Evolutionary conservation across 768 basidiomycete genomes (phyloP).

Genomic region (Lactarius trivialis): DNA sequence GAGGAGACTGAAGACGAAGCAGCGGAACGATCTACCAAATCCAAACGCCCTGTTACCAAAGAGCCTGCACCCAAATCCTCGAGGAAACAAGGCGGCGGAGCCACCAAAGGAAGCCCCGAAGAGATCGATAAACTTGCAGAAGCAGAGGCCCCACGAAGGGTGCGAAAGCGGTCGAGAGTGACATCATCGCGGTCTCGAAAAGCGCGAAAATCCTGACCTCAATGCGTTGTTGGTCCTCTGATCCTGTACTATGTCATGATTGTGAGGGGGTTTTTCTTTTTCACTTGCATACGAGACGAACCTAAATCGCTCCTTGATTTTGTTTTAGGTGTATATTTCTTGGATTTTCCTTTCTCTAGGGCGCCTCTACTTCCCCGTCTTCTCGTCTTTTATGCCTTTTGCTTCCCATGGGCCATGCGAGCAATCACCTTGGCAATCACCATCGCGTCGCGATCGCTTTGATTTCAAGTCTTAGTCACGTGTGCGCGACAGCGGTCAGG

Average conservation of each 20-base stretch:
- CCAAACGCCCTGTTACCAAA: conserved; percentile 1
- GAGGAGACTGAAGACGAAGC: conserved; percentile 14
- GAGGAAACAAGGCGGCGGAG: conserved; percentile 1
- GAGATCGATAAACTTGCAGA: conserved; percentile 5
- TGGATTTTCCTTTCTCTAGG: not conserved
- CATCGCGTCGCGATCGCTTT: conserved; percentile 14
- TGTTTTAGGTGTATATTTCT: conserved; percentile 13
- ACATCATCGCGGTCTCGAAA: conserved; percentile 19
- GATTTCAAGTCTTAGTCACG: conserved; percentile 14
- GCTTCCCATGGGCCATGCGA: conserved; percentile 10
- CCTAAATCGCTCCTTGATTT: not conserved
- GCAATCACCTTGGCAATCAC: not conserved
- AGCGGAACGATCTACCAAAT: not conserved
- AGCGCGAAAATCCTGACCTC: conserved; percentile 13
- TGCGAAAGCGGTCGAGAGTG: conserved; percentile 13
- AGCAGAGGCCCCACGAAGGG: conserved; percentile 9
- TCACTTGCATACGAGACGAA: not conserved
- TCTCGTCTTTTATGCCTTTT: not conserved
- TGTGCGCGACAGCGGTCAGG: conserved; percentile 8
- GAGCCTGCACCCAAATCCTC: not conserved
- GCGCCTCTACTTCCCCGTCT: not conserved
- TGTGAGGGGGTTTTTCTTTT: conserved; percentile 12
- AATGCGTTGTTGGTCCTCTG: not conserved
- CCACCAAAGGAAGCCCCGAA: not conserved
- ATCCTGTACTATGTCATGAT: conserved; percentile 3